Evolutionary conservation across 257 asterid species (phyloP).

Genomic region (Scutellaria minor): DNA sequence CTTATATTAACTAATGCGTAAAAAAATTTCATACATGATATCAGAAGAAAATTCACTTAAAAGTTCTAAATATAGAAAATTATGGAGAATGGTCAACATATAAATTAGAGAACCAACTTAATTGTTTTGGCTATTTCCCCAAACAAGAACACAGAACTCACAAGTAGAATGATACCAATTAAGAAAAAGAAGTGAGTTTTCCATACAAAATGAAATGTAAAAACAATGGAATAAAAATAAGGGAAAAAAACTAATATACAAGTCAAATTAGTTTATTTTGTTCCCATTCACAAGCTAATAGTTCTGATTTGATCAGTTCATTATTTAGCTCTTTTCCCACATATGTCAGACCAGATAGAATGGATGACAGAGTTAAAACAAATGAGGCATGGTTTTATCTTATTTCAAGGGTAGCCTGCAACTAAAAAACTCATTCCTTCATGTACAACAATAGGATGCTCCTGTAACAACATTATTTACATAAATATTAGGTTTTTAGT

Average conservation of each 20-base stretch:
- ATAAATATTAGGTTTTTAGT: too few species aligned
- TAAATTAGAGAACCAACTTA: background rate
- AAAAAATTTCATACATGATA: background rate
- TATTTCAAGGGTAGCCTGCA: background rate
- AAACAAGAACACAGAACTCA: constrained; percentile 3
- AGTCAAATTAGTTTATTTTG: constrained; percentile 2
- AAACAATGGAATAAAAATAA: background rate
- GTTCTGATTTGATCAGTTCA: background rate
- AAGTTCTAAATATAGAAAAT: constrained; percentile 14
- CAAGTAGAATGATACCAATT: background rate
- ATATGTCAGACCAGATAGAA: background rate
- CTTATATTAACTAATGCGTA: background rate
- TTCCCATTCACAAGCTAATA: constrained; percentile 10
- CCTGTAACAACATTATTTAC: background rate
- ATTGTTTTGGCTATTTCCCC: background rate
- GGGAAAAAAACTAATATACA: background rate
- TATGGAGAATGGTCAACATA: background rate
- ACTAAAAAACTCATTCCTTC: constrained; percentile 9
- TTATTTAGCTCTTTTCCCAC: background rate
- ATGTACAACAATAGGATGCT: background rate
- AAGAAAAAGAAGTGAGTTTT: background rate
- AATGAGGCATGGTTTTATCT: background rate
- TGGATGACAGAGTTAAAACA: background rate
- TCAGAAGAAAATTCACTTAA: background rate
- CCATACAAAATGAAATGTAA: background rate